Evolutionary conservation across 2,329 filamentous ascomycete genomes (phyloP), one percentile per base, ranked within the genome.

Genomic region (Plenodomus lindquistii): DNA sequence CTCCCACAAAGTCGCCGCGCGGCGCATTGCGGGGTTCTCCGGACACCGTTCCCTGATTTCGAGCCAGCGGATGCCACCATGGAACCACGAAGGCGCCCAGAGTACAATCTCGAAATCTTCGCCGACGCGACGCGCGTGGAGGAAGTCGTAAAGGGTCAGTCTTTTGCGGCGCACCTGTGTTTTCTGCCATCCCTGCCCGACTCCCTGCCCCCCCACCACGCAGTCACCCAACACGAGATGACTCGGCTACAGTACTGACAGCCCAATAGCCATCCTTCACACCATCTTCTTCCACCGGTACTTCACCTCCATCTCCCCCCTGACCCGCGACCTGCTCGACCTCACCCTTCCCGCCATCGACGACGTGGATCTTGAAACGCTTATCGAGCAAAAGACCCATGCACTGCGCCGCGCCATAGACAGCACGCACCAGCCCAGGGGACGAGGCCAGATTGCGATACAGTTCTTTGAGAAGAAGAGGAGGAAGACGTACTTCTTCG

Each of bases 281-380:
- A 95, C 92, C 42, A 97, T 97, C 73, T 99, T 97, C 84, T 97
- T 97, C 82, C 92, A 97, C 78, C 88, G 94, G 67, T 96, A 93
- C 83, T 97, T 97, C 79, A 91, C 91, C 48, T 86, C 90, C 49
- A 83, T 97, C 62, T 79, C 84, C 36, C 93, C 94, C 5, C 83
- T 85, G 55, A 91, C 90, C 55, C 87, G 91, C 75, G 92, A 97
- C 69, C 85, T 97, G 55, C 86, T 97, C 59, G 92, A 96, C 74
- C 82, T 96, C 53, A 92, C 91, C 27, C 84, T 97, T 21, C 92
- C 94, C 42, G 89, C 89, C 65, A 88, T 97, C 67, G 85, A 91
- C 70, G 91, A 97, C 69, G 87, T 88, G 57, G 91, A 96, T 73
- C 86, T 97, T 56, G 91, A 96, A 72, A 94, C 91, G 24, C 84